A percentile compares a stretch with the other conserved stretches of the same genome.
These are phyloP conservation scores for Anthostomella pinea DNA, from an alignment of 2,329 filamentous ascomycete species.

Conservation along the genomic window DNA sequence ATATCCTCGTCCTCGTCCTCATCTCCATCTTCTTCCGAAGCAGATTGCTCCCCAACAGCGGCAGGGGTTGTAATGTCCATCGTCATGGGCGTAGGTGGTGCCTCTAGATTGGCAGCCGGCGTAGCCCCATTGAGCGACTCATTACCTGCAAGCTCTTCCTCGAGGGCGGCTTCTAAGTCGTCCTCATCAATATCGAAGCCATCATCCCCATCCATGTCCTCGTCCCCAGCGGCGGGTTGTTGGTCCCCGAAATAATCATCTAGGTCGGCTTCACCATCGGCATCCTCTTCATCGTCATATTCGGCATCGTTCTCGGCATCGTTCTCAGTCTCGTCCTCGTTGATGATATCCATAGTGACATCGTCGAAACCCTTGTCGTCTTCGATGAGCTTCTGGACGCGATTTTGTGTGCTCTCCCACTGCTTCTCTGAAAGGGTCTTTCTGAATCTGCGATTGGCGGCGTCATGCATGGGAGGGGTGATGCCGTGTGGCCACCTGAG, in stretches of 20 bases:
- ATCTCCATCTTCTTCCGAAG: constrained; percentile 45
- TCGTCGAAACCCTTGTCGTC: constrained; percentile 63
- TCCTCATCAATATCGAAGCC: constrained; percentile 35
- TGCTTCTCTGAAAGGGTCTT: constrained; percentile 79
- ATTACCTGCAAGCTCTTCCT: constrained; percentile 12
- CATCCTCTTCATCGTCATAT: constrained; percentile 43
- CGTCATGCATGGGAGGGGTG: constrained; percentile 85
- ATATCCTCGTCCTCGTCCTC: constrained; percentile 41
- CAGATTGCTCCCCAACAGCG: constrained; percentile 41
- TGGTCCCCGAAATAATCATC: constrained; percentile 45
- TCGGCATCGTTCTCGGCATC: constrained; percentile 40
- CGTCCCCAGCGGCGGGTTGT: constrained; percentile 41
- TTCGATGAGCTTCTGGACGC: constrained; percentile 70
- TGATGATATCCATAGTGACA: constrained; percentile 63
- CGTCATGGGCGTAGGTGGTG: constrained; percentile 46
- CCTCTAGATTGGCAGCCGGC: constrained; percentile 41
- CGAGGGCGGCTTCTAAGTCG: constrained; percentile 36
- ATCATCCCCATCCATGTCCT: constrained; percentile 34
- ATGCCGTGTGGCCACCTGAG: constrained; percentile 82
- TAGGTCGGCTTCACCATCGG: constrained; percentile 51
- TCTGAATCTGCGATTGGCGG: constrained; percentile 76
- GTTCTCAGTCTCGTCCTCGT: constrained; percentile 43
- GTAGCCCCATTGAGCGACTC: constrained; percentile 36
- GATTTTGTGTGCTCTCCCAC: constrained; percentile 79
- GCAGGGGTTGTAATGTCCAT: constrained; percentile 44